Conservation (phyloP, 352 stramenopile species). For the Phytopythium helicoides region DNA sequence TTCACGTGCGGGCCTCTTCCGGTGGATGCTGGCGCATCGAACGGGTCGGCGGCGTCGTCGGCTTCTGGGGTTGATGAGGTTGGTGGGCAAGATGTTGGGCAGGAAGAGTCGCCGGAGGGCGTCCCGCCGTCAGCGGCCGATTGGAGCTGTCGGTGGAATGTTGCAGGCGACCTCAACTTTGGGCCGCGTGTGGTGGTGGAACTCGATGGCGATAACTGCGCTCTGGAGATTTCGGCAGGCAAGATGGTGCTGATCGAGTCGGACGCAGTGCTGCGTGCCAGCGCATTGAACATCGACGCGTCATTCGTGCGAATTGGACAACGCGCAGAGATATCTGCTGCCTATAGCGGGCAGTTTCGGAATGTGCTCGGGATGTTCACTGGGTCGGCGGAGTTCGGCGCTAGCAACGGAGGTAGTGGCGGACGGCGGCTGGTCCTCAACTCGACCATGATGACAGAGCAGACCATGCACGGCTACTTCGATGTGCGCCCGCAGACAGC, state of each 20-base stretch:
- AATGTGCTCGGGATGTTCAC: conserved; percentile 25
- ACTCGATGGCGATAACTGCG: conserved; percentile 50
- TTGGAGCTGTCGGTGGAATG: conserved; percentile 55
- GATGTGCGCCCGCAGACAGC: conserved; percentile 33
- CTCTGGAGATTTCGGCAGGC: conserved; percentile 45
- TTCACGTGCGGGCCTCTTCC: conserved; percentile 39
- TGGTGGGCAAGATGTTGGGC: not conserved
- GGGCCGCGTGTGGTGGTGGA: conserved; percentile 29
- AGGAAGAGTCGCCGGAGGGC: not conserved
- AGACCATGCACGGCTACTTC: conserved; percentile 45
- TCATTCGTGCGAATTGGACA: conserved; percentile 60
- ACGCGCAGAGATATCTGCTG: conserved; percentile 27
- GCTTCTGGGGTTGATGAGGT: conserved; percentile 1
- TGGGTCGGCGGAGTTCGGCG: conserved; percentile 39
- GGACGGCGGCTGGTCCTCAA: conserved; percentile 42
- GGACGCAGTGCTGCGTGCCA: conserved; percentile 32
- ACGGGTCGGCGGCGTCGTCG: not conserved
- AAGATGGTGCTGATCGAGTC: conserved; percentile 50
- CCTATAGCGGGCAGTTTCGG: conserved; percentile 33
- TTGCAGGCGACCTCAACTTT: conserved; percentile 53
- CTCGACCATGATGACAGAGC: conserved; percentile 25
- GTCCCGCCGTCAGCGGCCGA: conserved; percentile 15
- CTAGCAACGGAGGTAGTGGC: conserved; percentile 54
- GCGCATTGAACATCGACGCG: conserved; percentile 50
- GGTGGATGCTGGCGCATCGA: not conserved